Evolutionary conservation across 495 filamentous ascomycete genomes (phyloP), one percentile per base, ranked within the genome.

Genomic region (Lophiotrema nucula): DNA sequence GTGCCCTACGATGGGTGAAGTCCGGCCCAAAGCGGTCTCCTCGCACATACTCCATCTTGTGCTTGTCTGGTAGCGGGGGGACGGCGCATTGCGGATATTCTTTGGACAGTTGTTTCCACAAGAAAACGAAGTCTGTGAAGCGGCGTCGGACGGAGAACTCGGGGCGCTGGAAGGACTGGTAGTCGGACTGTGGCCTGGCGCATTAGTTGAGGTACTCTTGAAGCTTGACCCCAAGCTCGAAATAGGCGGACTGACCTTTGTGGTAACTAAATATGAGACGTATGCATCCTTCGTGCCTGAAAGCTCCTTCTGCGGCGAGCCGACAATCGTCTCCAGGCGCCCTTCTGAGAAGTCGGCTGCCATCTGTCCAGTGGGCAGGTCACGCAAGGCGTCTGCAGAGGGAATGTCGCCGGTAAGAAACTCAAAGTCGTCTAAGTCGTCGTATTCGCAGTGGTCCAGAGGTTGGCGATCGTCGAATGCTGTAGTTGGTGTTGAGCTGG

Each of bases 231-330:
- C 23, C 21, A 25, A 26, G 12, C 4, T 19, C 19, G 25, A 35
- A n/a, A 35, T n/a, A n/a, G 31, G n/a, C n/a, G 21, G 12, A 77
- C 84, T 38, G 76, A 96, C 93, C 74, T 88, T 78, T 23, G 95
- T 96, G 41, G 90, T 91, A 56, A 97, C 90, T 23, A 91, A 74
- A 73, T 97, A 98, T 6, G 92, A 97, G 46, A 97, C 86, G 76
- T 92, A 98, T 46, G 89, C 87, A 74, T 97, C 92, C 73, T 96
- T 97, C 47, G 91, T 95, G n/a, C 95, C 92, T 67, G 97, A 90
- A 64, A 88, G 89, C 73, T 96, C 93, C 69, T 96, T 97, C 65
- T 89, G 78, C 16, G 93, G 91, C 38, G 83, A 78, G 42, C 83
- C 81, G 22, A 98, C 92, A 27, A 71, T 83, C 69, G 90, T 96